phyloP scores from a whole-genome alignment of 805 yeast genomes.

The Saccharomycopsis vini region DNA sequence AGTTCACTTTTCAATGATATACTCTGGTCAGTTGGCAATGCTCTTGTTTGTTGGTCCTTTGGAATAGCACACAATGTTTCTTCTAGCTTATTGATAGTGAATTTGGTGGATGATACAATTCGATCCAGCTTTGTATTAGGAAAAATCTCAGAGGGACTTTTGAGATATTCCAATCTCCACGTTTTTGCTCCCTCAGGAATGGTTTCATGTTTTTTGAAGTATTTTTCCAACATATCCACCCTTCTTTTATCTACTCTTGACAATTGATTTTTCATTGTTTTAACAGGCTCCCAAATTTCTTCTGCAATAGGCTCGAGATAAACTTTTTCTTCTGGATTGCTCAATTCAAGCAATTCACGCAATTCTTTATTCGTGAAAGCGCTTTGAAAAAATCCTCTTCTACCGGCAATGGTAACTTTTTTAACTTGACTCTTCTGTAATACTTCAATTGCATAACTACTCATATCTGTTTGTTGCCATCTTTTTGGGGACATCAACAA shows the following conservation, averaged over 20 bases:
- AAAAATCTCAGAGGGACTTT: conserved; percentile 46
- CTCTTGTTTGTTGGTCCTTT: too few relatives aligned
- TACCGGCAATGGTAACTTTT: conserved; percentile 64
- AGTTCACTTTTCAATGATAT: conserved; percentile 43
- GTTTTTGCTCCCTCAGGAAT: conserved; percentile 21
- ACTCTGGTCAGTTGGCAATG: conserved; percentile 22
- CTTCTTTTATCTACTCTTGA: conserved; percentile 57
- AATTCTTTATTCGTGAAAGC: conserved; percentile 91
- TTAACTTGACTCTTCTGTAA: conserved; percentile 47
- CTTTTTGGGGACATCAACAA: conserved; percentile 41
- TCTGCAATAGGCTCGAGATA: conserved; percentile 40
- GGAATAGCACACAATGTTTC: conserved; percentile 21
- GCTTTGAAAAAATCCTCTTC: conserved; percentile 78
- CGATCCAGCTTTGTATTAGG: conserved; percentile 23
- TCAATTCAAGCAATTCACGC: conserved; percentile 68
- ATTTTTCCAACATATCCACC: conserved; percentile 52
- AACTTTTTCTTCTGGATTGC: conserved; percentile 35
- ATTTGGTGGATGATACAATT: conserved; percentile 37
- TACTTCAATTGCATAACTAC: conserved; percentile 46
- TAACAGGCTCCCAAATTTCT: conserved; percentile 28
- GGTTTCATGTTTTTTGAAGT: conserved; percentile 20
- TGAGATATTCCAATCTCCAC: conserved; percentile 68
- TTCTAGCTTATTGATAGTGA: conserved; percentile 38
- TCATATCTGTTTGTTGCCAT: conserved; percentile 68
- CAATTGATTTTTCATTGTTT: conserved; percentile 24